These are phyloP conservation scores for Tuctoria greenei DNA, from an alignment of 176 grass and related monocot species.

Conservation along the genomic window DNA sequence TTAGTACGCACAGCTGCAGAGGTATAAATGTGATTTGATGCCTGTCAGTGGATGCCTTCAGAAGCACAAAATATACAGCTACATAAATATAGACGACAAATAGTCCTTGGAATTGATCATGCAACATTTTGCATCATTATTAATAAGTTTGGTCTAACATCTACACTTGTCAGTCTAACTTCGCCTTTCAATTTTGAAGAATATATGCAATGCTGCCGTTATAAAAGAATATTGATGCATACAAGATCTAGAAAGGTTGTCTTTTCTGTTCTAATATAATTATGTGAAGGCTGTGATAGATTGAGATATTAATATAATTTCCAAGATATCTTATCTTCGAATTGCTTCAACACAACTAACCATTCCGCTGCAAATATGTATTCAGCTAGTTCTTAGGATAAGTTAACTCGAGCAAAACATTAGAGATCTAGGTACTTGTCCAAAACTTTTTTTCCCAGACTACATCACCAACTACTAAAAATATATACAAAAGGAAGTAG, in stretches of 20 bases:
- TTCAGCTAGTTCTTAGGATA: neutral
- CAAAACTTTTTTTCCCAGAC: neutral
- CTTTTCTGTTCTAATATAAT: neutral
- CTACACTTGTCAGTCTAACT: too few species aligned
- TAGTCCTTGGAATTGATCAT: neutral
- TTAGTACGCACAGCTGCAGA: neutral
- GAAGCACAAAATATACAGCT: neutral
- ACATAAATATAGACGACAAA: neutral
- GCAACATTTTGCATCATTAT: neutral
- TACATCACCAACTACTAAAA: neutral
- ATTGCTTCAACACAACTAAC: neutral
- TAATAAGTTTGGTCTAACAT: neutral
- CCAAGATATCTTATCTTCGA: neutral
- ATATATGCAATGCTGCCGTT: neutral
- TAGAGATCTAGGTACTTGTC: neutral
- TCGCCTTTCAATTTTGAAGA: neutral
- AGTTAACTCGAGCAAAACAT: neutral
- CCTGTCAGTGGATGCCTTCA: too few species aligned
- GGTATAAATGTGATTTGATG: neutral
- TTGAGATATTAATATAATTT: neutral
- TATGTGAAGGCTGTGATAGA: neutral
- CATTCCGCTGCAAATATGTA: neutral
- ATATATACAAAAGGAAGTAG: neutral
- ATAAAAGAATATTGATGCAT: neutral
- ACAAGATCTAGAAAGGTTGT: neutral